Conservation (phyloP, 2,329 filamentous ascomycete genomes). For the Fusarium denticulatum region DNA sequence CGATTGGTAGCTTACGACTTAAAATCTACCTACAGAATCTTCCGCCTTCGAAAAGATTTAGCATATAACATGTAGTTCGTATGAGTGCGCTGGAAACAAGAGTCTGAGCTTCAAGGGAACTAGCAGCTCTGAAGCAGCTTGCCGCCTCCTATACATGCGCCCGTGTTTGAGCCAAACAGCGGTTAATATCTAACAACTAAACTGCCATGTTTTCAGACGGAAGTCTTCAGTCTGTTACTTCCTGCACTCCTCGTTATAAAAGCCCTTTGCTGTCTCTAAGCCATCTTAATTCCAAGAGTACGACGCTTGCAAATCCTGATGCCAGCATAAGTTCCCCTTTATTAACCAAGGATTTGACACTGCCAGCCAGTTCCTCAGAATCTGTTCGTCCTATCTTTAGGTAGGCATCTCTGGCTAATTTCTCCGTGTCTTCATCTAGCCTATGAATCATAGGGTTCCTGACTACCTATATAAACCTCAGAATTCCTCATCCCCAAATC, state of each 20-base stretch:
- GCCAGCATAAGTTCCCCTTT: background rate
- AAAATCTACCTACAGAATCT: too few species aligned
- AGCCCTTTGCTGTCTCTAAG: background rate
- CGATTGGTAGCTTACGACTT: too few species aligned
- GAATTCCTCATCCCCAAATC: background rate
- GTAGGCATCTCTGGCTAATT: rapidly evolving
- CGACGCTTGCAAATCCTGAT: rapidly evolving
- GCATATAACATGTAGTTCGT: background rate
- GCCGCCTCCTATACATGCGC: background rate
- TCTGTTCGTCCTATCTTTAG: background rate
- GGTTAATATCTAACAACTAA: background rate
- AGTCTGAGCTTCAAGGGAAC: background rate
- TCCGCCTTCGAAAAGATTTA: background rate
- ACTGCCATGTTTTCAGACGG: background rate
- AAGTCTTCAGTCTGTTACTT: rapidly evolving
- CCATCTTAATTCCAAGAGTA: background rate
- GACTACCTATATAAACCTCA: background rate
- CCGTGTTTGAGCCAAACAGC: conserved; percentile 1
- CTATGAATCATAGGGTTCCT: conserved; percentile 7
- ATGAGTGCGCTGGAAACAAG: background rate
- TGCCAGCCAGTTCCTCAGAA: background rate
- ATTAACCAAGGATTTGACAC: background rate
- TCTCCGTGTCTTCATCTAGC: background rate
- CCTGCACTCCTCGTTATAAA: background rate
- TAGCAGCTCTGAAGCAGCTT: background rate